Conservation (phyloP, 2,329 filamentous ascomycete species). For the Botrytis byssoidea region DNA sequence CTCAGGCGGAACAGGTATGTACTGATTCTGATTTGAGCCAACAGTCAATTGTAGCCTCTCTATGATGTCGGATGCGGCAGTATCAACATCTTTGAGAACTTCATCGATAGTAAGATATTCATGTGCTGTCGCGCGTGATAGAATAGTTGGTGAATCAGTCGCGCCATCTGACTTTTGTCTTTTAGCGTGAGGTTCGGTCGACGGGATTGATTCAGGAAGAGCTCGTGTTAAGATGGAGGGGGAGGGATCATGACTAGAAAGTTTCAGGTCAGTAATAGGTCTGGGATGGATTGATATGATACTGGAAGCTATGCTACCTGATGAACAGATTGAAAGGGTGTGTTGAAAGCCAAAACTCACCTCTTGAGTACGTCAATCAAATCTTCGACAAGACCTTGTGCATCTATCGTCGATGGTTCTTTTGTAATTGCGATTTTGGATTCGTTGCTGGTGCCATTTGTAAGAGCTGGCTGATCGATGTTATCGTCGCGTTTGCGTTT, state of each 20-base stretch:
- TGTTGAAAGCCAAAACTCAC: conserved; percentile 39
- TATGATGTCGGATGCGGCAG: conserved; percentile 49
- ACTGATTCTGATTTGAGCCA: conserved; percentile 31
- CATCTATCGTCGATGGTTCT: conserved; percentile 35
- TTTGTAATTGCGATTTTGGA: conserved; percentile 27
- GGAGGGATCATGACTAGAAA: conserved; percentile 51
- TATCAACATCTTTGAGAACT: conserved; percentile 57
- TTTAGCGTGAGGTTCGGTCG: conserved; percentile 57
- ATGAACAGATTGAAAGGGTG: neutral
- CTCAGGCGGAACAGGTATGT: conserved; percentile 26
- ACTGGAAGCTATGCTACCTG: conserved; percentile 13
- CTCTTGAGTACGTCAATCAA: conserved; percentile 46
- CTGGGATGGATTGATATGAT: conserved; percentile 19
- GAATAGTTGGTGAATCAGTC: conserved; percentile 45
- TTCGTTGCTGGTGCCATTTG: conserved; percentile 31
- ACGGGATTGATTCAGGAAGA: conserved; percentile 45
- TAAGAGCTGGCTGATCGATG: conserved; percentile 40
- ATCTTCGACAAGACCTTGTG: conserved; percentile 43
- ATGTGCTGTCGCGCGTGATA: conserved; percentile 41
- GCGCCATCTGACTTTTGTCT: conserved; percentile 56
- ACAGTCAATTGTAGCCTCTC: conserved; percentile 47
- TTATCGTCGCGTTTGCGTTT: conserved; percentile 60
- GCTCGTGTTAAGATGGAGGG: conserved; percentile 56
- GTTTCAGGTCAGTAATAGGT: conserved; percentile 30
- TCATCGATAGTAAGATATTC: conserved; percentile 63